These are phyloP conservation scores for Fusarium succisae DNA, from an alignment of 2,329 filamentous ascomycete genomes.

Conservation along the genomic window DNA sequence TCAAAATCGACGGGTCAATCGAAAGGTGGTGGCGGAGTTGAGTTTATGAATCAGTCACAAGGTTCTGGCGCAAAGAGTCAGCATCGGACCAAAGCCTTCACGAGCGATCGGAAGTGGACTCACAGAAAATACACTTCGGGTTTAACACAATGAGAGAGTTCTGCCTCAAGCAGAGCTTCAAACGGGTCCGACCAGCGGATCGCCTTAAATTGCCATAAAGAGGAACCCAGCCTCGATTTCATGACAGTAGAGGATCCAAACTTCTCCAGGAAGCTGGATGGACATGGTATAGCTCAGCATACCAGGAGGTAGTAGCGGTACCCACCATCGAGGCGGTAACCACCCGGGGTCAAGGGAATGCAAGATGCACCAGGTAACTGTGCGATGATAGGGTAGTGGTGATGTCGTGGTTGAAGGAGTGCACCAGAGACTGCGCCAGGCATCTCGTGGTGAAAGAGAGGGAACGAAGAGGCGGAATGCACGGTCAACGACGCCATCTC, in stretches of 20 bases:
- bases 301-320: neutral
- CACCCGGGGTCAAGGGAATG: neutral
- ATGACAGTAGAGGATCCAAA: neutral
- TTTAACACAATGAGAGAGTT: neutral
- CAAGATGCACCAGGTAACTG: neutral
- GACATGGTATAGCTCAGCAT: too few species aligned
- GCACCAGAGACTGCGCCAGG: neutral
- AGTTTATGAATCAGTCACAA: neutral
- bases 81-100: neutral
- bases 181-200: neutral
- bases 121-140: neutral
- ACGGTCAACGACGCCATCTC: neutral
- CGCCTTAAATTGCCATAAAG: neutral
- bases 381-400: neutral
- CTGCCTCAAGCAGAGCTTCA: neutral
- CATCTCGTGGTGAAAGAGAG: neutral
- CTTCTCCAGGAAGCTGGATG: neutral
- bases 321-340: neutral
- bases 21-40: neutral
- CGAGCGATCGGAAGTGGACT: accelerated
- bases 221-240: neutral
- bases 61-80: neutral
- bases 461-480: accelerated
- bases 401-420: neutral
- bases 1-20: neutral